Evolutionary conservation across 2,329 filamentous ascomycete species (phyloP), one percentile per base, ranked within the genome.

Genomic region (Curvularia hawaiiensis): DNA sequence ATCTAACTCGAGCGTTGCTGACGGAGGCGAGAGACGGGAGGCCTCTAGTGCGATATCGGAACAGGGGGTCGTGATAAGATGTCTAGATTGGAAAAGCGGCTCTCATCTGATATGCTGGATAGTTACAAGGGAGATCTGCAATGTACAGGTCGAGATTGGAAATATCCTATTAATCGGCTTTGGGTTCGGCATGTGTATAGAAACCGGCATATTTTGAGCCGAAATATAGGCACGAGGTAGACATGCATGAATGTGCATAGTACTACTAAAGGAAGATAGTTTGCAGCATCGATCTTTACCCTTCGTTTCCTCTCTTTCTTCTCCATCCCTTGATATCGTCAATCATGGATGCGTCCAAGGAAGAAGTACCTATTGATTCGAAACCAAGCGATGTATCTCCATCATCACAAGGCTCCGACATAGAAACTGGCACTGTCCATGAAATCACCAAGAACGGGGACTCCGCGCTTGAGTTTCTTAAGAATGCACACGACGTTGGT

Each of bases 381-480:
- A 56, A 57, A 31, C 39, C 50, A 12, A 39, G 44, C n/a, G 45
- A 45, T 28, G 31, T 18, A 14, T 54, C 40, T 26, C 39, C 51
- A 2, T 54, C 50, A 26, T 52, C 33, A 43, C 48, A 52, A 6
- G 7, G 40, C 39, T 52, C 43, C 0, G 62, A 62, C 31, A 31
- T 64, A 39, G 61, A 66, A 26, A 55, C 52, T 4, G 58, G 61
- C 16, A 59, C 51, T 35, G 45, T 60, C 11, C 50, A 57, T n/a
- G 56, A 58, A 35, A 28, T 39, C n/a, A 46, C 53, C 38, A 59
- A 61, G 16, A 54, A 65, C 28, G 67, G 62, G 39, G 69, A 71
- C 47, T 64, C 66, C 18, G 69, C 67, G 1, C 58, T 71, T 8
- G 56, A 62, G 4, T 68, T 71, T 28, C 67, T 71, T 18, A 64